These are phyloP conservation scores for Kondoa subrosea DNA, from an alignment of 768 basidiomycete species.

Conservation along the genomic window DNA sequence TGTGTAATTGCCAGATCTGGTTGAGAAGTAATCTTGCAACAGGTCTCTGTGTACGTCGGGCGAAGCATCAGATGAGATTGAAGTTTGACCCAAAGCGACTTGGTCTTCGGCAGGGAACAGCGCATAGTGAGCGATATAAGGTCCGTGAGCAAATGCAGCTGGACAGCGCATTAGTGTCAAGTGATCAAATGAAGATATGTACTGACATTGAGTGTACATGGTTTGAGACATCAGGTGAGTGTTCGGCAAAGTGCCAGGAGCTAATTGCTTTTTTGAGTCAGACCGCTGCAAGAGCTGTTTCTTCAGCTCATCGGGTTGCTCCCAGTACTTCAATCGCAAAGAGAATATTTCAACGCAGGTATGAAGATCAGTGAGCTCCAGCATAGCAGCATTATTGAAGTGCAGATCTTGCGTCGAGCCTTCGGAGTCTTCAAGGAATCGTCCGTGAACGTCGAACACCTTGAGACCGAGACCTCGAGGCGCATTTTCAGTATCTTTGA, in stretches of 20 bases:
- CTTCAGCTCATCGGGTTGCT: slow-evolving; percentile 8
- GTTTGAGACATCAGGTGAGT: slow-evolving; percentile 12
- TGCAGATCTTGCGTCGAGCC: slow-evolving; percentile 16
- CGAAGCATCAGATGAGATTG: slow-evolving; percentile 8
- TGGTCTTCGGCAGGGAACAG: slow-evolving; percentile 10
- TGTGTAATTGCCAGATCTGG: neutral
- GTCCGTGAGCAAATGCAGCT: slow-evolving; percentile 18
- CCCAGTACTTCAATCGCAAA: slow-evolving; percentile 14
- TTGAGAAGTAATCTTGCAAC: slow-evolving; percentile 5
- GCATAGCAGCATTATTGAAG: slow-evolving; percentile 19
- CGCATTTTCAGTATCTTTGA: slow-evolving; percentile 11
- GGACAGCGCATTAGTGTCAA: neutral
- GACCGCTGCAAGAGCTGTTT: slow-evolving; percentile 5
- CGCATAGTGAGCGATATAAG: slow-evolving; percentile 15
- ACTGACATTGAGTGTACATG: slow-evolving; percentile 18
- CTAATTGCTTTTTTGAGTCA: slow-evolving; percentile 14
- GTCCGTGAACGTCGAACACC: slow-evolving; percentile 11
- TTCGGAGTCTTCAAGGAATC: slow-evolving; percentile 8
- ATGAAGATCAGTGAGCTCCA: slow-evolving; percentile 19
- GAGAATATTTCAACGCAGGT: slow-evolving; percentile 17
- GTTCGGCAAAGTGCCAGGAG: slow-evolving; percentile 11
- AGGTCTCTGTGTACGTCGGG: slow-evolving; percentile 8
- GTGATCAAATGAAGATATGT: neutral
- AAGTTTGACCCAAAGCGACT: neutral
- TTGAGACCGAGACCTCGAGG: slow-evolving; percentile 16